Percentiles rank a stretch among this genome's conserved stretches.
Conservation (phyloP, 2,329 filamentous ascomycete genomes). For the Colletotrichum sp. region DNA sequence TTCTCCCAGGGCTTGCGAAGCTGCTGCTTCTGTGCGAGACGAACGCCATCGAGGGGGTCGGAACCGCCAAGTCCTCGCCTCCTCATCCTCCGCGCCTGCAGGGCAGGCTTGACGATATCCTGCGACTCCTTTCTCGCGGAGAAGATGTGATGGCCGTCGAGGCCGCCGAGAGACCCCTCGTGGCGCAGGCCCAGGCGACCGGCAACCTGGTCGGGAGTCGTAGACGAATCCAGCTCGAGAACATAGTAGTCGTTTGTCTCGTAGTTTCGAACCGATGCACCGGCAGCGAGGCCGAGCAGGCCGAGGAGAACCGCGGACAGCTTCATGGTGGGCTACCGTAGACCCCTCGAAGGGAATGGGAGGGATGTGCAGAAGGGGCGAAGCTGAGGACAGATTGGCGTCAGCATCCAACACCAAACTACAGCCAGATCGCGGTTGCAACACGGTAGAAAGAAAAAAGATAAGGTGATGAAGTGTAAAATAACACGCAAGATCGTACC, state of each 20-base stretch:
- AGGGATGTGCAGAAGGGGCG: background rate
- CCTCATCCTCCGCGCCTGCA: slow-evolving; percentile 62
- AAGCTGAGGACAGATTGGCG: background rate
- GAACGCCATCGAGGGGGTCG: slow-evolving; percentile 74
- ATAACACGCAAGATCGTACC: background rate
- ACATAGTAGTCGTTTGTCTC: slow-evolving; percentile 91
- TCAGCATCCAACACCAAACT: slow-evolving; percentile 1
- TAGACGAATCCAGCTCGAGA: slow-evolving; percentile 74
- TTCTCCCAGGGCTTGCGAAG: slow-evolving; percentile 59
- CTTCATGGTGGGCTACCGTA: slow-evolving; percentile 48
- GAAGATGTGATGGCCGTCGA: slow-evolving; percentile 86
- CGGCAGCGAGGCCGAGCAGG: slow-evolving; percentile 53
- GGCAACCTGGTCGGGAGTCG: slow-evolving; percentile 73
- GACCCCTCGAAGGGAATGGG: slow-evolving; percentile 11
- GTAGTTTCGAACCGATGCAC: slow-evolving; percentile 70
- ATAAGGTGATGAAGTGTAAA: background rate
- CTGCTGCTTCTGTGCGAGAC: slow-evolving; percentile 78
- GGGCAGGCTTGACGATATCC: slow-evolving; percentile 61
- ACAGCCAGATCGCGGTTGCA: background rate
- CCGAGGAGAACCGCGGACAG: slow-evolving; percentile 55
- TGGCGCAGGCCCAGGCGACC: slow-evolving; percentile 75
- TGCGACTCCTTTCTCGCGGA: slow-evolving; percentile 68
- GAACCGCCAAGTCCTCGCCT: slow-evolving; percentile 59
- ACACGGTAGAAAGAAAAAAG: background rate
- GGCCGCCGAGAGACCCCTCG: slow-evolving; percentile 80